Conservation (phyloP, 106 monocot genomes). For the Iris macrosiphon region DNA sequence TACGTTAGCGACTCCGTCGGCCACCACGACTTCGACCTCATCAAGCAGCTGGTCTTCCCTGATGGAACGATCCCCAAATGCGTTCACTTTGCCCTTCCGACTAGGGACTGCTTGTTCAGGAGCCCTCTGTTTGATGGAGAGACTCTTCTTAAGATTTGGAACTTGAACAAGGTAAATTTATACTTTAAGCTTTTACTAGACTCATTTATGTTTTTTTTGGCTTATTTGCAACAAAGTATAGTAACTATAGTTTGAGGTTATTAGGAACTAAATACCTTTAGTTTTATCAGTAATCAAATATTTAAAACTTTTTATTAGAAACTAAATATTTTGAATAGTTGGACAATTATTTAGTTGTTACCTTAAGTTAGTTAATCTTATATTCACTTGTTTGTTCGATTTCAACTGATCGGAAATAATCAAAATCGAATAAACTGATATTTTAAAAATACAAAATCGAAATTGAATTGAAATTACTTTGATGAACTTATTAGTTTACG, state of each 20-base stretch:
- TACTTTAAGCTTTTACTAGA: too few species aligned
- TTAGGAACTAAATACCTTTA: not conserved
- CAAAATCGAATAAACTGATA: too few species aligned
- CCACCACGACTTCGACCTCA: conserved; percentile 33
- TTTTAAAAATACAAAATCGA: too few species aligned
- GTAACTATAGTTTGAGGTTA: not conserved
- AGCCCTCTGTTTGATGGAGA: conserved; percentile 38
- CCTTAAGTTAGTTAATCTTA: not conserved
- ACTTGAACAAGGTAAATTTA: conserved; percentile 35
- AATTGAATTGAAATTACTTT: too few species aligned
- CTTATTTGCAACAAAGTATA: not conserved
- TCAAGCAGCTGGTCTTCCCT: conserved; percentile 37
- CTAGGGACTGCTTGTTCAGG: conserved; percentile 40
- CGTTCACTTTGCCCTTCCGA: conserved; percentile 33
- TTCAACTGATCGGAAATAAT: too few species aligned
- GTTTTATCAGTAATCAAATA: not conserved
- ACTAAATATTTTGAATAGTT: not conserved
- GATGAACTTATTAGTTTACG: too few species aligned
- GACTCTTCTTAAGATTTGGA: conserved; percentile 54
- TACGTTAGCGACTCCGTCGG: conserved; percentile 40
- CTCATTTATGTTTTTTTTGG: not conserved
- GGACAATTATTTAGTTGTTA: too few species aligned
- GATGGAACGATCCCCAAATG: conserved; percentile 49
- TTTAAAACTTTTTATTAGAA: not conserved
- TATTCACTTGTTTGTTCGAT: not conserved